A percentile compares a stretch with the other conserved stretches of the same genome.
These are phyloP conservation scores for Dothiorella sarmentorum DNA, from an alignment of 2,329 filamentous ascomycete genomes.

Conservation along the genomic window DNA sequence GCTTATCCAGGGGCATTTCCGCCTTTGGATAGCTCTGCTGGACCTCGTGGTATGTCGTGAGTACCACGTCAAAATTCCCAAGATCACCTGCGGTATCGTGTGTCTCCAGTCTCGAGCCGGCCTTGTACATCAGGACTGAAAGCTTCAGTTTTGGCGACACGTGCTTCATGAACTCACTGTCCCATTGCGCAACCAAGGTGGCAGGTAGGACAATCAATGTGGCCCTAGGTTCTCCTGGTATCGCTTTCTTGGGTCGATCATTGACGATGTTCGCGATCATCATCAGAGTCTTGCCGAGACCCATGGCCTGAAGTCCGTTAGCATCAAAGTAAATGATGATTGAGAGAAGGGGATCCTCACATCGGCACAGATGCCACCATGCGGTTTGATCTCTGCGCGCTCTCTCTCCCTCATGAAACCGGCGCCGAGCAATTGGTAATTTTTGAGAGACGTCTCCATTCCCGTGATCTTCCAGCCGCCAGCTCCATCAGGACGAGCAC, in stretches of 20 bases:
- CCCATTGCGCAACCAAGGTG: constrained; percentile 42
- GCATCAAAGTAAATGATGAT: background rate
- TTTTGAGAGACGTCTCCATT: constrained; percentile 46
- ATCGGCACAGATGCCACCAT: constrained; percentile 42
- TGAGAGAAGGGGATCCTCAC: background rate
- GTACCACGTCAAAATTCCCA: constrained; percentile 29
- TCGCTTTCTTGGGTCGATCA: constrained; percentile 24
- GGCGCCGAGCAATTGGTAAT: constrained; percentile 51
- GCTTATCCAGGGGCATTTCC: constrained; percentile 34
- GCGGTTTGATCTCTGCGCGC: constrained; percentile 32
- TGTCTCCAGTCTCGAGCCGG: constrained; percentile 27
- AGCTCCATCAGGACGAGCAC: constrained; percentile 32
- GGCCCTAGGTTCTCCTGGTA: constrained; percentile 22
- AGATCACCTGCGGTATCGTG: constrained; percentile 22
- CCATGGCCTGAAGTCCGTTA: constrained; percentile 1
- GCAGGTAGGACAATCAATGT: constrained; percentile 45
- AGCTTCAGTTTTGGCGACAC: constrained; percentile 18
- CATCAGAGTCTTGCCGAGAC: constrained; percentile 24
- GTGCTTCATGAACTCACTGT: constrained; percentile 31
- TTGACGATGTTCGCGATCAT: constrained; percentile 44
- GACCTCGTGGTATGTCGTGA: constrained; percentile 45
- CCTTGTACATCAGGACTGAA: constrained; percentile 28
- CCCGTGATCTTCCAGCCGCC: constrained; percentile 46
- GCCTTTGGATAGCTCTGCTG: constrained; percentile 42
- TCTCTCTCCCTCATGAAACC: constrained; percentile 57